Conservation (phyloP, 768 basidiomycete genomes). For the Suillus fuscotomentosus region DNA sequence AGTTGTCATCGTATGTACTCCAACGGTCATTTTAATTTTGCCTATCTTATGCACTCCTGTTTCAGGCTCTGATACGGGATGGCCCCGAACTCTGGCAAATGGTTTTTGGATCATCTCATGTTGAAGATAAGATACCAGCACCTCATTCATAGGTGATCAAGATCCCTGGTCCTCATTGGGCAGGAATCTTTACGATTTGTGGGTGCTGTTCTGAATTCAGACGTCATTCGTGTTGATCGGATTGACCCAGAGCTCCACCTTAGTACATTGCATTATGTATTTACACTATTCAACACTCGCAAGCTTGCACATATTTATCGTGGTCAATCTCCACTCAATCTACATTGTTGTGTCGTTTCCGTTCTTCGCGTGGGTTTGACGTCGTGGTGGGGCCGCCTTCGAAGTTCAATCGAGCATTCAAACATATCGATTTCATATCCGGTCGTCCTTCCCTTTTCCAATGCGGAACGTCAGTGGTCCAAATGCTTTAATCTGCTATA, state of each 20-base stretch:
- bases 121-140: slow-evolving; percentile 9
- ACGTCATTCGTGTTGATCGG: background rate
- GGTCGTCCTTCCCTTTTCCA: slow-evolving; percentile 21
- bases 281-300: background rate
- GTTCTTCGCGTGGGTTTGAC: background rate
- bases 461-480: slow-evolving; percentile 28
- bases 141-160: background rate
- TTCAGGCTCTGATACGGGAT: slow-evolving; percentile 71
- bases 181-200: background rate
- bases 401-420: slow-evolving; percentile 17
- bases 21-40: background rate
- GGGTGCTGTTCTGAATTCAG: background rate
- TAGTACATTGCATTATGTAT: too few relatives aligned
- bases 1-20: slow-evolving; percentile 74
- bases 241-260: background rate
- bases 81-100: slow-evolving; percentile 75
- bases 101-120: slow-evolving; percentile 23
- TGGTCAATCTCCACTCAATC: slow-evolving; percentile 1
- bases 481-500: slow-evolving; percentile 32
- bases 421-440: slow-evolving; percentile 30
- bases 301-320: background rate
- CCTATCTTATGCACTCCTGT: slow-evolving; percentile 3
- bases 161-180: background rate
- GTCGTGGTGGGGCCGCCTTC: background rate
- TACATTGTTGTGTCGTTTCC: background rate